Base-by-base conservation (phyloP, 192 early-diverging fungal species). In the Coemansia sp. region DNA sequence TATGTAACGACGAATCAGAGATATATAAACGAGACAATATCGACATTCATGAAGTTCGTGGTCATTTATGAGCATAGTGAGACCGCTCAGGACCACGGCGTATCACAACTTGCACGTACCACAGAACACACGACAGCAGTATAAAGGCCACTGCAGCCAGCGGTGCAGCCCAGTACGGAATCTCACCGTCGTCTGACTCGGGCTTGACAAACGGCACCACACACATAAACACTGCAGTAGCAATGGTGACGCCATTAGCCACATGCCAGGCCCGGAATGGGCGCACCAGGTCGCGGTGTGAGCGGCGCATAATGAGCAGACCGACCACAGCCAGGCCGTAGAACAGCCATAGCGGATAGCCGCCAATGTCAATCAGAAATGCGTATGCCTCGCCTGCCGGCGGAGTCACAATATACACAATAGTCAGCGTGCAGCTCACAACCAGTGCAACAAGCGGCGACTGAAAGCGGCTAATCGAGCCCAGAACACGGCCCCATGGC, bases 321-420 rank as follows among this genome's bases (percentile, higher is more conserved):
- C 87, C 87, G 7, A 82, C 64, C 6, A 87, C 71, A 4, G 86
- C 68, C 56, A 78, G 37, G 0, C 81, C 83, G 62, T 83, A 84
- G 38, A 88, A 84, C 46, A 83, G 55, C 75, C 80, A 85, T 10
- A 68, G 60, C 5, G 85, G 82, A 42, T 87, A 88, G 1, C 82
- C 71, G 11, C 71, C 66, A 37, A 86, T 59, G 59, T 86, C 75
- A 56, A 87, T 66, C 8, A 87, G 52, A 25, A 88, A 85, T 37
- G 74, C 77, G 58, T 82, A 86, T 2, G 80, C 82, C 54, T 83
- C 69, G 42, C 82, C 78, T 1, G 82, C 70, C 8, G 78, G 82
- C 54, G 76, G 82, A 1, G 60, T 62, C 22, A 82, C 67, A 14
- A 84, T 68, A 68, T 64, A 84, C 60, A 71, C 50, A 9, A 61